These are phyloP conservation scores for Backusella australiensis DNA, from an alignment of 192 early-diverging fungal species.

Conservation along the genomic window DNA sequence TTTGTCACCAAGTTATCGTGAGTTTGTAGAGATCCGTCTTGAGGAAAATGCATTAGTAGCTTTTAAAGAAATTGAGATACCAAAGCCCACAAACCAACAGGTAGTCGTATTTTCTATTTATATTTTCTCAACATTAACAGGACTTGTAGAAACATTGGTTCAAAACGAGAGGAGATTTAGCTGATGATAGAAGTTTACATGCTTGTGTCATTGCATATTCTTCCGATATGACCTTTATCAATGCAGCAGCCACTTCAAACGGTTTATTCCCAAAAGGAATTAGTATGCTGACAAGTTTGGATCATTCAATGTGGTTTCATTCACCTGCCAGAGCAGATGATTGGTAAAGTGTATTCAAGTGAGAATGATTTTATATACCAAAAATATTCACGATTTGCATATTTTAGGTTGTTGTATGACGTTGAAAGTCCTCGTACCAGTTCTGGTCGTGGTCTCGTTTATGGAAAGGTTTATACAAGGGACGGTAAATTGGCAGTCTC, in stretches of 20 bases:
- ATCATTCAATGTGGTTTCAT: conserved; percentile 89
- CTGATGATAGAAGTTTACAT: conserved; percentile 57
- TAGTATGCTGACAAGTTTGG: conserved; percentile 63
- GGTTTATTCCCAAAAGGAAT: conserved; percentile 14
- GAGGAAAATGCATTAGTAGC: conserved; percentile 23
- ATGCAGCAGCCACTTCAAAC: conserved; percentile 34
- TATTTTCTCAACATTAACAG: neutral
- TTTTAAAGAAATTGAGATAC: conserved; percentile 15
- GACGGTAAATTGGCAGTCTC: conserved; percentile 81
- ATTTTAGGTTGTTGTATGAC: conserved; percentile 66
- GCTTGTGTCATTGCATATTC: conserved; percentile 52
- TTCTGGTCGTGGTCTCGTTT: conserved; percentile 71
- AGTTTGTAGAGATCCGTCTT: conserved; percentile 16
- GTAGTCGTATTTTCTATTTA: neutral
- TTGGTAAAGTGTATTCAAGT: conserved; percentile 50
- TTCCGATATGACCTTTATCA: conserved; percentile 52
- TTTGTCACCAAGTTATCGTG: conserved; percentile 16
- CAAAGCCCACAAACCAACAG: neutral
- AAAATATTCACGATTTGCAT: neutral
- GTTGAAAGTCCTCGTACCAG: conserved; percentile 69
- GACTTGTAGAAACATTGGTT: conserved; percentile 52
- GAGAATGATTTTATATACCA: conserved; percentile 7
- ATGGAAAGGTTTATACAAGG: conserved; percentile 73
- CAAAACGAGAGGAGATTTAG: conserved; percentile 52
- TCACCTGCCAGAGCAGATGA: conserved; percentile 81